phyloP scores from a whole-genome alignment of 2,329 filamentous ascomycete species.

The Epicoccum nigrum region DNA sequence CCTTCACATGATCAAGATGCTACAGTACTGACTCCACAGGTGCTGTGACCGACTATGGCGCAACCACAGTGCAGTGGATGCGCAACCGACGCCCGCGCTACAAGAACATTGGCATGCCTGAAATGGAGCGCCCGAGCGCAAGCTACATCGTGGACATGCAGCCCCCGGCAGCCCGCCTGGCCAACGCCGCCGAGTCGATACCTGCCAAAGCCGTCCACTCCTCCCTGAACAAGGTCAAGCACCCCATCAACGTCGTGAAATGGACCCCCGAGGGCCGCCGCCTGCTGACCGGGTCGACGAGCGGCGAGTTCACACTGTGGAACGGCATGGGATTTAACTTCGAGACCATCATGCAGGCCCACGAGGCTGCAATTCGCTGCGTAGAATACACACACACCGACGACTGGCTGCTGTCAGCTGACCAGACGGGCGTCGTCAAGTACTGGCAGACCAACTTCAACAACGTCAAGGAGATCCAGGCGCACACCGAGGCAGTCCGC shows the following conservation, averaged over 20 bases:
- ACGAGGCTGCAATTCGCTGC: conserved; percentile 84
- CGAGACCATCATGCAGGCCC: conserved; percentile 98
- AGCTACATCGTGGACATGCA: conserved; percentile 95
- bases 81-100: conserved; percentile 79
- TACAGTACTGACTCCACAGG: conserved; percentile 58
- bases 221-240: conserved; percentile 98
- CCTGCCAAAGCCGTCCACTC: conserved; percentile 96
- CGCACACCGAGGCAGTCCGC: conserved; percentile 86
- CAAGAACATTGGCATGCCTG: conserved; percentile 72
- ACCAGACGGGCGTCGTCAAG: conserved; percentile 94
- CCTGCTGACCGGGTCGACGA: conserved; percentile 90
- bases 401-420: conserved; percentile 95
- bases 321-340: conserved; percentile 99
- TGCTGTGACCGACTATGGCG: conserved; percentile 90
- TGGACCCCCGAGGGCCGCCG: conserved; percentile 97
- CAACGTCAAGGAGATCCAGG: conserved; percentile 93
- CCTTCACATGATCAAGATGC: neutral
- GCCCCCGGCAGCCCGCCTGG: conserved; percentile 76
- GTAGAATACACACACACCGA: conserved; percentile 91
- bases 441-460: conserved; percentile 99
- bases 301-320: conserved; percentile 97
- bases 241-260: conserved; percentile 93
- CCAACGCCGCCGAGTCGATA: conserved; percentile 81
- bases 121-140: conserved; percentile 81
- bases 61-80: conserved; percentile 91